Percentiles rank a stretch among this genome's conserved stretches.
Conservation (phyloP, 306 rosid species). For the Clitoria ternatea region DNA sequence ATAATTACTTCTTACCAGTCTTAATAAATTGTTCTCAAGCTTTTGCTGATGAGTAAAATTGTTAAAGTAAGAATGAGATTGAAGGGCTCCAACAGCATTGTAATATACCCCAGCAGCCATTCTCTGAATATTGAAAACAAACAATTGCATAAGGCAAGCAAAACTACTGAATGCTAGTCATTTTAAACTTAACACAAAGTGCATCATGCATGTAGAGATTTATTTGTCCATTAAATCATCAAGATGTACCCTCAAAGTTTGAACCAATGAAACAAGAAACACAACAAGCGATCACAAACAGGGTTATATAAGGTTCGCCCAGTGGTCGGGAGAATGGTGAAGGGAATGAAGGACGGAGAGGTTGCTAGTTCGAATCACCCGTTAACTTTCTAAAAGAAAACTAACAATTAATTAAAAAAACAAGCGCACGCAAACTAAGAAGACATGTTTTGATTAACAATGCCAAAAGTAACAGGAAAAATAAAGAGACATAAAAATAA, state of each 20-base stretch:
- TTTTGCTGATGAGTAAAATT: constrained; percentile 30
- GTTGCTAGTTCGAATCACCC: too few relatives aligned
- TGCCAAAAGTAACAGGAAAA: not conserved
- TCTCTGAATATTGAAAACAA: constrained; percentile 41
- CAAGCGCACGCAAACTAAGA: not conserved
- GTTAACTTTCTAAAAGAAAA: too few relatives aligned
- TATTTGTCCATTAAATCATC: not conserved
- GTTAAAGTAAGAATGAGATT: constrained; percentile 19
- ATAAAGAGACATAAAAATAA: not conserved
- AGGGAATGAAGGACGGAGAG: too few relatives aligned
- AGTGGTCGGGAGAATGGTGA: too few relatives aligned
- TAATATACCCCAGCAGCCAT: constrained; percentile 63
- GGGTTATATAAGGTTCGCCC: too few relatives aligned
- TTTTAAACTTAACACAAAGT: not conserved
- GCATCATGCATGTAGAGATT: not conserved
- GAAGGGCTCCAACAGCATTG: constrained; percentile 43
- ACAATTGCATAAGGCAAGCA: constrained; percentile 1
- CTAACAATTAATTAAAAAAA: too few relatives aligned
- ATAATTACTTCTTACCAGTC: constrained; percentile 36
- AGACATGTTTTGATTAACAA: not conserved
- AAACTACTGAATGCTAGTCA: not conserved
- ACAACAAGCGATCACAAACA: not conserved
- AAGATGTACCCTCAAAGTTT: not conserved
- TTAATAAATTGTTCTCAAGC: constrained; percentile 30
- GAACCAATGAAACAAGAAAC: constrained; percentile 1